Percentiles rank a stretch among this genome's conserved stretches.
Evolutionary conservation across 75 land plant species (phyloP).

Genomic region (Azolla pinnata): DNA sequence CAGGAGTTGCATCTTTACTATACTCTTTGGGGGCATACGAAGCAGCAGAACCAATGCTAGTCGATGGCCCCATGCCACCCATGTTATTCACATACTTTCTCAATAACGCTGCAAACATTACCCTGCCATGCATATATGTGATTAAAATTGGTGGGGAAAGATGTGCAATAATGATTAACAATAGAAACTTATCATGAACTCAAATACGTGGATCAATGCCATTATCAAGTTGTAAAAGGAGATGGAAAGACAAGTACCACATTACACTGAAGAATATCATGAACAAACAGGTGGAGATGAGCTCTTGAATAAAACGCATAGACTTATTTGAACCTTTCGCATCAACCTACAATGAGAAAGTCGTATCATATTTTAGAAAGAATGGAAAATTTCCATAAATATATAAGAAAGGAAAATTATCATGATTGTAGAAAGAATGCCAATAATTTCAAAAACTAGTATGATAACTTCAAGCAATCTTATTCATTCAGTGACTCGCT

Average conservation of each 20-base stretch:
- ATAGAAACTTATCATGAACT: no score
- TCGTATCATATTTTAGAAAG: no score
- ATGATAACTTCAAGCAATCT: no score
- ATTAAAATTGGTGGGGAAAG: no score
- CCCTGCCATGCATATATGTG: slow-evolving; percentile 48
- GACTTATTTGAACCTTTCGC: slow-evolving; percentile 70
- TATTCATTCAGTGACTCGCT: no score
- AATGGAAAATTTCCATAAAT: no score
- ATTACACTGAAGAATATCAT: slow-evolving; percentile 70
- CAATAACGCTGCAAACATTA: slow-evolving; percentile 80
- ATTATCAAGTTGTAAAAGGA: background rate
- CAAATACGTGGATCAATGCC: no score
- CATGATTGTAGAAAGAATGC: no score
- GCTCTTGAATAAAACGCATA: slow-evolving; percentile 71
- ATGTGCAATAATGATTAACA: no score
- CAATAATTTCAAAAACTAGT: no score
- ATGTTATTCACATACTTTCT: slow-evolving; percentile 85
- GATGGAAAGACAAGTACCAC: slow-evolving; percentile 44
- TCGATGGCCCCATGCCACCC: slow-evolving; percentile 72
- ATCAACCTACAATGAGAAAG: slow-evolving; percentile 54
- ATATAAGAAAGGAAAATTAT: no score
- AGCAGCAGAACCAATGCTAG: slow-evolving; percentile 77
- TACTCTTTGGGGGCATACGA: slow-evolving; percentile 84
- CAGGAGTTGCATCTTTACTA: slow-evolving; percentile 84
- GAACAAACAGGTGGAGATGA: slow-evolving; percentile 71